Evolutionary conservation across 2,329 filamentous ascomycete species (phyloP).

Genomic region (Pseudohalonectria lignicola): DNA sequence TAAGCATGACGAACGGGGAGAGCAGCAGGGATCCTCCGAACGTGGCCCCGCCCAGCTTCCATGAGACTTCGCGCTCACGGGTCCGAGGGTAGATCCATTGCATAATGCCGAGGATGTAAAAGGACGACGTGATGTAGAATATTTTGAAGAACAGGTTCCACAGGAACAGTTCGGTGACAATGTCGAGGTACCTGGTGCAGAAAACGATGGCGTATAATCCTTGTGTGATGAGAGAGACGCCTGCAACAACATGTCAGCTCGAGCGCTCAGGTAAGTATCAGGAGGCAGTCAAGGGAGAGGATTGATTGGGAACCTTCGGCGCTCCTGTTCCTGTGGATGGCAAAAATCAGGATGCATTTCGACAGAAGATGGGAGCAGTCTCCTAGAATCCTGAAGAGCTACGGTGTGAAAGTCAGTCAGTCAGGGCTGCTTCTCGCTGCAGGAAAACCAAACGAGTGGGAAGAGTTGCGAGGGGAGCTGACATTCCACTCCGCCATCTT

Average conservation of each 20-base stretch:
- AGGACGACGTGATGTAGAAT: conserved; percentile 73
- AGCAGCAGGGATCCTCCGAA: conserved; percentile 53
- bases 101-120: conserved; percentile 85
- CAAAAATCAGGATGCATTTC: conserved; percentile 82
- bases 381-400: conserved; percentile 66
- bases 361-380: conserved; percentile 78
- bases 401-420: background rate
- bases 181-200: conserved; percentile 73
- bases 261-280: too few relatives aligned
- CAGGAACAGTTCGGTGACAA: conserved; percentile 46
- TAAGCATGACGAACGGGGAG: conserved; percentile 62
- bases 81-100: conserved; percentile 76
- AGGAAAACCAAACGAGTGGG: background rate
- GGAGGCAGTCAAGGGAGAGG: too few relatives aligned
- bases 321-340: conserved; percentile 79
- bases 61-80: conserved; percentile 84
- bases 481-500: too few relatives aligned
- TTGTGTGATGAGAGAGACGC: conserved; percentile 87
- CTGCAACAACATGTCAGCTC: too few relatives aligned
- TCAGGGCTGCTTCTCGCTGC: background rate
- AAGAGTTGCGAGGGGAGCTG: background rate
- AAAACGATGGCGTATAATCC: conserved; percentile 81
- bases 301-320: conserved; percentile 57
- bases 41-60: conserved; percentile 72
- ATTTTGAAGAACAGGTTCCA: conserved; percentile 83